Base-by-base conservation (phyloP, 2,329 filamentous ascomycete genomes). In the Parastagonospora nodorum region DNA sequence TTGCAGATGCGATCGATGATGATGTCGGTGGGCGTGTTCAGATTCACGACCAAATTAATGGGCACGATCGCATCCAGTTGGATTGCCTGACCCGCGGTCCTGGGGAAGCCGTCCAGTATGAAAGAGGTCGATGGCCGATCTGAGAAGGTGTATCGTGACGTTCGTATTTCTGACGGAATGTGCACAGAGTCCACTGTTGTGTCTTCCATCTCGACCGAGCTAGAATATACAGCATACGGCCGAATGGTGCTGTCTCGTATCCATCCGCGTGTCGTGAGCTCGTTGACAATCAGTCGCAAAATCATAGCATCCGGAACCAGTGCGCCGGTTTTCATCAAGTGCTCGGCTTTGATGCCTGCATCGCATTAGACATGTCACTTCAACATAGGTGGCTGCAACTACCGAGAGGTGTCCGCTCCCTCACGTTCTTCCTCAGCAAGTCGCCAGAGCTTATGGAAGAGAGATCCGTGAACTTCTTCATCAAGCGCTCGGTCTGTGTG, bases 241-340 rank as follows among this genome's bases (percentile, higher is more conserved):
- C 77, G 72, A 57, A 80, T 71, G 67, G 58, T 74, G 71, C 68
- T 78, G 63, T 69, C 68, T 28, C 79, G 79, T 51, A 97, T 83
- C 93, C 93, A 97, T 60, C 92, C 91, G 55, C 90, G 89, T 35
- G 84, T 87, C 55, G 85, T 87, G 58, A 97, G 86, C 75, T 97
- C 92, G 74, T 92, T 89, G 58, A 90, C 88, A 69, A 99, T 97
- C 52, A 99, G 85, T 51, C 92, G 89, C 45, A 97, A 82, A 68
- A 99, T 97, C 74, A 96, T 85, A 61, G 87, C 85, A 74, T 99
- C 94, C 9, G 92, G 88, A 38, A 99, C 93, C n/a, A 99, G 84
- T 41, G 87, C 88, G 59, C 94, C 94, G 1, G 88, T 80, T 72
- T 89, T 92, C 82, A 99, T 96, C 61, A 89, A 88, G 61, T 82